phyloP scores from a whole-genome alignment of 495 filamentous ascomycete species.

The Trichoderma reesei region DNA sequence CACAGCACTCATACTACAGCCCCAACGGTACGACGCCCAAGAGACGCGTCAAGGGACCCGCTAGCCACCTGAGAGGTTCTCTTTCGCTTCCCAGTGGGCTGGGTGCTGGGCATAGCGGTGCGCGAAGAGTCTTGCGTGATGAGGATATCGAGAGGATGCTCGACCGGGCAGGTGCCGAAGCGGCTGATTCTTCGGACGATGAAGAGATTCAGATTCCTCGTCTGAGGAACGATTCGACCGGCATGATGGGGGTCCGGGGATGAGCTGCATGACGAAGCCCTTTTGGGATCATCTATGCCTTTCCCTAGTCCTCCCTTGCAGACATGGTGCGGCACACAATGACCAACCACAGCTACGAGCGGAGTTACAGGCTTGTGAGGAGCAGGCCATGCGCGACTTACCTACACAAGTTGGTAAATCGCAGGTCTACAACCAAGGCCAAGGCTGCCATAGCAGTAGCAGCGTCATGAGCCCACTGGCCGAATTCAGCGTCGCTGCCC shows the following conservation, averaged over 20 bases:
- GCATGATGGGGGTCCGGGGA: constrained; percentile 17
- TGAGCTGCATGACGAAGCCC: neutral
- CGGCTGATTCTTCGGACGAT: constrained; percentile 36
- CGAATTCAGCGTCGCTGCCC: too few species aligned
- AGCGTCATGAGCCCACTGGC: too few species aligned
- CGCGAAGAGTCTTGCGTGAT: constrained; percentile 27
- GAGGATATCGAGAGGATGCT: constrained; percentile 41
- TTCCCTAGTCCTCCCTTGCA: too few species aligned
- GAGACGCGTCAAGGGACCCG: constrained; percentile 26
- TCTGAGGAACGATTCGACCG: constrained; percentile 27
- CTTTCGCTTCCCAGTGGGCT: constrained; percentile 30
- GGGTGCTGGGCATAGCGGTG: constrained; percentile 25
- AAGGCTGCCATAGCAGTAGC: too few species aligned
- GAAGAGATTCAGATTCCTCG: constrained; percentile 36
- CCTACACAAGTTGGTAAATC: too few species aligned
- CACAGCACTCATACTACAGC: constrained; percentile 23
- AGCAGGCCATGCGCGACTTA: too few species aligned
- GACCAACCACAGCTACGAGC: too few species aligned
- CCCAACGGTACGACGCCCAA: constrained; percentile 29
- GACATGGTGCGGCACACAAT: too few species aligned
- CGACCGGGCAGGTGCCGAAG: constrained; percentile 23
- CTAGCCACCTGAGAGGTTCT: constrained; percentile 14
- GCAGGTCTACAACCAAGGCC: too few species aligned
- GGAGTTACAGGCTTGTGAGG: too few species aligned
- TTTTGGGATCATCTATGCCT: too few species aligned